These are phyloP conservation scores for Physaria fendleri DNA, from an alignment of 345 rosid species.

Conservation along the genomic window DNA sequence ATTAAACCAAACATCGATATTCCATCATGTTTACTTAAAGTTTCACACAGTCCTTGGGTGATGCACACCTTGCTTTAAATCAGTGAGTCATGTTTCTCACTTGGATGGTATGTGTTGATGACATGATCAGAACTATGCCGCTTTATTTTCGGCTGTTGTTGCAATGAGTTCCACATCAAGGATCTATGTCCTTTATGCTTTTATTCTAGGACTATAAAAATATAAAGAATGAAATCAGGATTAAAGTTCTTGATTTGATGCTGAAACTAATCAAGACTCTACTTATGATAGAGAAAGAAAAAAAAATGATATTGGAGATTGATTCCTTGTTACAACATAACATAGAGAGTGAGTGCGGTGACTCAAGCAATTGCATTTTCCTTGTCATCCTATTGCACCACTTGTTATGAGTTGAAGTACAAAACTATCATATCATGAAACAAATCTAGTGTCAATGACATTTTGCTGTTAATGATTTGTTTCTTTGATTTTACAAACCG, in stretches of 20 bases:
- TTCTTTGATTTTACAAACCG: not conserved
- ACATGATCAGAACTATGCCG: not conserved
- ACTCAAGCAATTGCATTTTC: conserved; percentile 24
- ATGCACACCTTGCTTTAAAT: not conserved
- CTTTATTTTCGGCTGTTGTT: not conserved
- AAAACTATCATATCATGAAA: conserved; percentile 20
- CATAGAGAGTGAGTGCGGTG: conserved; percentile 22
- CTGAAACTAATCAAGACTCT: not conserved
- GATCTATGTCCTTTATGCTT: not conserved
- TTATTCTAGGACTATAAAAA: not conserved
- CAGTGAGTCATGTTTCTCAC: not conserved
- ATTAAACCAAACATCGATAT: too few species aligned
- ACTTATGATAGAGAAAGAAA: conserved; percentile 5
- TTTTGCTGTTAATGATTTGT: conserved; percentile 6
- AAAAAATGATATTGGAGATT: conserved; percentile 13
- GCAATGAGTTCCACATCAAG: not conserved
- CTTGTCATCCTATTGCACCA: conserved; percentile 21
- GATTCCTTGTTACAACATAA: conserved; percentile 13
- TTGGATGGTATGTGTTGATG: not conserved
- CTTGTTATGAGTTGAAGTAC: conserved; percentile 20
- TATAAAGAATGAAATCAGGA: not conserved
- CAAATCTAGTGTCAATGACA: conserved; percentile 9
- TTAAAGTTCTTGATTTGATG: not conserved
- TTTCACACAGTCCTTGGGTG: not conserved
- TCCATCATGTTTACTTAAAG: not conserved